Base-by-base conservation (phyloP, 805 yeast species). In the Candida gorgasii region DNA sequence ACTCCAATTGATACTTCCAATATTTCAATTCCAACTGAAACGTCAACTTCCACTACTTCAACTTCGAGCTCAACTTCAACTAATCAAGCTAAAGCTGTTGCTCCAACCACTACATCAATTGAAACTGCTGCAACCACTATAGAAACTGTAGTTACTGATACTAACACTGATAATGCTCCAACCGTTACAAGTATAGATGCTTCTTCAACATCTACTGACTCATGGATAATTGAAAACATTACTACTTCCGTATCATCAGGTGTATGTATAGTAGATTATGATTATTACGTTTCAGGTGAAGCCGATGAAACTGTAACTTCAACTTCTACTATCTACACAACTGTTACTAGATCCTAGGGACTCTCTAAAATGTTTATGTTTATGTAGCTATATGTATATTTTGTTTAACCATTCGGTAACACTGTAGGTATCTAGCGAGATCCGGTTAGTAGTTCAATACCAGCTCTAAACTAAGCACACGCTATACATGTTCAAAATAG, bases 271-370 rank as follows among this genome's bases (percentile, higher is more conserved):
- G 67, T 69, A 39, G 57, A 63, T 55, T 62, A 62, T 54, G 66
- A 64, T 55, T 63, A 67, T 61, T 62, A 63, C 56, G 55, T 47
- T 28, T 59, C 59, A 40, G 57, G 51, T 19, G 63, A 57, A 39
- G 48, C 58, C 8, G 61, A 45, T 27, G 66, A 61, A 43, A 67
- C 73, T 12, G 57, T 63, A 20, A 69, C 76, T 9, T 57, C 70
- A 15, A 62, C 73, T 5, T 50, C 68, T n/a, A 61, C 73, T 17
- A 45, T 65, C 20, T 55, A 58, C 44, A 49, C 61, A 5, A 63
- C 76, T 3, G 59, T 70, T 28, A 63, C 75, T 19, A 43, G 43
- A 39, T 36, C 18, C 47, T 43, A 42, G 41, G 45, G 37, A 31
- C 31, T 40, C 36, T 31, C 34, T 40, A 11, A 14, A 20, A 19